Percentiles rank a stretch among this genome's conserved stretches.
Conservation (phyloP, 257 asterid species). For the Linaria vulgaris region DNA sequence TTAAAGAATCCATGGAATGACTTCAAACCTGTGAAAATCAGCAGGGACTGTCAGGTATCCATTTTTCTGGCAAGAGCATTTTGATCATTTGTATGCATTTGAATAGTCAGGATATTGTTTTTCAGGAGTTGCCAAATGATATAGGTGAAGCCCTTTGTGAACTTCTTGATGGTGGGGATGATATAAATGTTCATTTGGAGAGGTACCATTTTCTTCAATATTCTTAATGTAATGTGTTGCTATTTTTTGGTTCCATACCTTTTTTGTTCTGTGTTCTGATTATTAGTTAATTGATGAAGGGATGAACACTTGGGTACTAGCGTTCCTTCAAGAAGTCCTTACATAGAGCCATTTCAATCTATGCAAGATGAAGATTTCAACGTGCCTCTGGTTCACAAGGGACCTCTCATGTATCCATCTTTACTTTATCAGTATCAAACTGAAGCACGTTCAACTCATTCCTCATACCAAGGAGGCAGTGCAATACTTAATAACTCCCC, state of each 20-base stretch:
- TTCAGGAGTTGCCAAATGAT: constrained; percentile 86
- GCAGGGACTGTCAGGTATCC: constrained; percentile 95
- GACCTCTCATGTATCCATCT: constrained; percentile 60
- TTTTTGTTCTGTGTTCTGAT: constrained; percentile 18
- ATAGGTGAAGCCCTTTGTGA: constrained; percentile 93
- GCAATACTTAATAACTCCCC: constrained; percentile 33
- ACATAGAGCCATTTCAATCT: constrained; percentile 44
- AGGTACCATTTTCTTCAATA: constrained; percentile 41
- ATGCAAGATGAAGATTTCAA: constrained; percentile 42
- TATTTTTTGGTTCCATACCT: constrained; percentile 11
- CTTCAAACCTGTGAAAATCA: constrained; percentile 89
- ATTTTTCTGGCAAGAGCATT: constrained; percentile 29
- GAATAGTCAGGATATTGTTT: constrained; percentile 35
- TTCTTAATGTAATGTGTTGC: constrained; percentile 10
- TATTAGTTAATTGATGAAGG: constrained; percentile 46
- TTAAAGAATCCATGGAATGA: constrained; percentile 89
- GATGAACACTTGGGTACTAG: constrained; percentile 44
- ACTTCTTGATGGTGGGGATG: constrained; percentile 74
- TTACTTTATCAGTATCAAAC: constrained; percentile 59
- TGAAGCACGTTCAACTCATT: constrained; percentile 58
- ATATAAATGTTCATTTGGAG: constrained; percentile 40
- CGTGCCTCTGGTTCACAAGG: constrained; percentile 42
- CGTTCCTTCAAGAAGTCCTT: constrained; percentile 44
- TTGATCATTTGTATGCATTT: constrained; percentile 13
- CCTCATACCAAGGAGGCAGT: constrained; percentile 46